Percentiles rank a stretch among this genome's conserved stretches.
These are phyloP conservation scores for Vinca minor DNA, from an alignment of 257 asterid species.

Conservation along the genomic window DNA sequence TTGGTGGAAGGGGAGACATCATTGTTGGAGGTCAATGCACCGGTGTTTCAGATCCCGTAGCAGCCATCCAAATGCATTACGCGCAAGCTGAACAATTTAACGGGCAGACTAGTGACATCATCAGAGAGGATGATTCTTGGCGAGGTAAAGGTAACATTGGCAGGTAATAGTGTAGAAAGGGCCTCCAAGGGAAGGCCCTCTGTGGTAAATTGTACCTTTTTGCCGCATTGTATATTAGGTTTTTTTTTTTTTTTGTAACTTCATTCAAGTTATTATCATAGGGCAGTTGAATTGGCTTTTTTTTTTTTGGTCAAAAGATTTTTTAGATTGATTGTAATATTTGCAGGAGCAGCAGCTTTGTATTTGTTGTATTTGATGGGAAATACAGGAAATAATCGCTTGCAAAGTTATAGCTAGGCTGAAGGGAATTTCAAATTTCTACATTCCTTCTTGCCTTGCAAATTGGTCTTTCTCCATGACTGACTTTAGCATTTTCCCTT, in stretches of 20 bases:
- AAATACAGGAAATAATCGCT: slow-evolving; percentile 62
- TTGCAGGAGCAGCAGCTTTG: slow-evolving; percentile 37
- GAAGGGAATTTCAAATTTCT: slow-evolving; percentile 15
- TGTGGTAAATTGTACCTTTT: slow-evolving; percentile 34
- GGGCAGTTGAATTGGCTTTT: slow-evolving; percentile 42
- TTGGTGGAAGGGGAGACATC: slow-evolving; percentile 49
- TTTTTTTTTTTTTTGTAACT: slow-evolving; percentile 28
- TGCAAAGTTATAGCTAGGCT: slow-evolving; percentile 26
- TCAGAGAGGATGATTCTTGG: slow-evolving; percentile 64
- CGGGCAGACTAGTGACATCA: slow-evolving; percentile 34
- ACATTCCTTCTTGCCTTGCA: neutral
- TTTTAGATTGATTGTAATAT: slow-evolving; percentile 53
- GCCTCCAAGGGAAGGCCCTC: slow-evolving; percentile 23
- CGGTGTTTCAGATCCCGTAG: slow-evolving; percentile 71
- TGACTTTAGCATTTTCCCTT: no score
- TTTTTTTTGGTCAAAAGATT: slow-evolving; percentile 17
- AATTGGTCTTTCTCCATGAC: no score
- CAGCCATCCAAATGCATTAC: slow-evolving; percentile 76
- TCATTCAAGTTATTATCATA: slow-evolving; percentile 34
- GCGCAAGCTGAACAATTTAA: slow-evolving; percentile 49
- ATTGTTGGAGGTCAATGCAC: slow-evolving; percentile 57
- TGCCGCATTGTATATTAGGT: slow-evolving; percentile 52
- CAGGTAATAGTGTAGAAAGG: slow-evolving; percentile 45
- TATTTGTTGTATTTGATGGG: slow-evolving; percentile 83
- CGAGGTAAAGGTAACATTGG: slow-evolving; percentile 67